A percentile compares a stretch with the other conserved stretches of the same genome.
Evolutionary conservation across 2,329 filamentous ascomycete genomes (phyloP).

Genomic region (Cladosporium colombiae): DNA sequence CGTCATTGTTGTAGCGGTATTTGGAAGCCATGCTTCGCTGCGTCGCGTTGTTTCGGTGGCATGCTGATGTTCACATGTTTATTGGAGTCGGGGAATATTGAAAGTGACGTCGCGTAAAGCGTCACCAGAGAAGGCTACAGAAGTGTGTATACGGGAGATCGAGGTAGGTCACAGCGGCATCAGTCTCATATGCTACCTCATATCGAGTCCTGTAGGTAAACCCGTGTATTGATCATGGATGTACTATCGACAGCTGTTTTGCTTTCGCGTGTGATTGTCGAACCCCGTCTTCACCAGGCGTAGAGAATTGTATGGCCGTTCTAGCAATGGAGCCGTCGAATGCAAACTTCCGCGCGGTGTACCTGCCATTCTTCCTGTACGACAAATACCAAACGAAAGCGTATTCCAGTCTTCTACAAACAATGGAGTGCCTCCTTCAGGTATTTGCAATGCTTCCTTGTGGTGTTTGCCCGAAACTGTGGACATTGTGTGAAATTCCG

Average conservation of each 20-base stretch:
- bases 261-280: too few relatives aligned
- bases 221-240: too few relatives aligned
- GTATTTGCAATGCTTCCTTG: neutral
- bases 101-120: constrained; percentile 2
- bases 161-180: neutral
- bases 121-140: neutral
- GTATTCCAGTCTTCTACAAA: neutral
- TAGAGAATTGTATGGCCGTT: neutral
- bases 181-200: too few relatives aligned
- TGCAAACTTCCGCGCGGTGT: neutral
- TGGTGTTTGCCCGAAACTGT: neutral
- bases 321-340: neutral
- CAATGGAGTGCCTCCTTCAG: neutral
- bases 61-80: constrained; percentile 21
- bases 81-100: neutral
- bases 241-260: neutral
- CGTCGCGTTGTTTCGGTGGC: constrained; percentile 13
- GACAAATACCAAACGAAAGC: neutral
- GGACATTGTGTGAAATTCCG: neutral
- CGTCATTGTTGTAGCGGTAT: constrained; percentile 15
- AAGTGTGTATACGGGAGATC: neutral
- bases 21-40: constrained; percentile 21
- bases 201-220: too few relatives aligned
- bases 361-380: neutral
- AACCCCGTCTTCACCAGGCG: too few relatives aligned